phyloP scores from a whole-genome alignment of 2,329 filamentous ascomycete genomes.

The Colletotrichum sojae region DNA sequence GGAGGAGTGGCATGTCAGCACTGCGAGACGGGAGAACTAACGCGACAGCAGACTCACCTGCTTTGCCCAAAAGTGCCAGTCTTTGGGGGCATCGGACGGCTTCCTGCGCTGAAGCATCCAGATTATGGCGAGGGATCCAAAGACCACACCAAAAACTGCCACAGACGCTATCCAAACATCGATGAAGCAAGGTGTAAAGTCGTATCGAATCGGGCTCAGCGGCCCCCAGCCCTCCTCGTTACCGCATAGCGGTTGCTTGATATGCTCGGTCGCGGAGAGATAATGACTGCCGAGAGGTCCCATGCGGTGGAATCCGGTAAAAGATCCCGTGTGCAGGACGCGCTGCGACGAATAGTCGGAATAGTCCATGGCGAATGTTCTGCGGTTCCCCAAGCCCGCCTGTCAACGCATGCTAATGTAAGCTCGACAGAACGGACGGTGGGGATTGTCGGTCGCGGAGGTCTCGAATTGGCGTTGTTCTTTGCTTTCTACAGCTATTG shows the following conservation, averaged over 20 bases:
- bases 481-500: neutral
- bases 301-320: conserved; percentile 69
- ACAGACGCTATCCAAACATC: conserved; percentile 89
- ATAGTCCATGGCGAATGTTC: conserved; percentile 37
- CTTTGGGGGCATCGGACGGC: conserved; percentile 78
- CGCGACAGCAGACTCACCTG: conserved; percentile 71
- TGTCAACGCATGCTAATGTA: conserved; percentile 37
- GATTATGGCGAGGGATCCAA: conserved; percentile 84
- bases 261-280: conserved; percentile 64
- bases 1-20: conserved; percentile 36
- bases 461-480: conserved; percentile 4
- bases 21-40: neutral
- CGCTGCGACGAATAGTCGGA: conserved; percentile 57
- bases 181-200: conserved; percentile 97
- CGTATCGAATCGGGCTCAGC: conserved; percentile 86
- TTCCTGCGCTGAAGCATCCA: conserved; percentile 81
- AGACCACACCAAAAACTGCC: conserved; percentile 82
- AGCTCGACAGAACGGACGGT: conserved; percentile 18
- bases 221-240: conserved; percentile 97
- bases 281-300: conserved; percentile 71
- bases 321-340: conserved; percentile 71
- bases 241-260: conserved; percentile 83
- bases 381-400: conserved; percentile 35
- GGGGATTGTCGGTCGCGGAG: neutral
- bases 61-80: conserved; percentile 95